Conservation (phyloP, 352 stramenopile genomes). For the Phytophthora chlamydospora region DNA sequence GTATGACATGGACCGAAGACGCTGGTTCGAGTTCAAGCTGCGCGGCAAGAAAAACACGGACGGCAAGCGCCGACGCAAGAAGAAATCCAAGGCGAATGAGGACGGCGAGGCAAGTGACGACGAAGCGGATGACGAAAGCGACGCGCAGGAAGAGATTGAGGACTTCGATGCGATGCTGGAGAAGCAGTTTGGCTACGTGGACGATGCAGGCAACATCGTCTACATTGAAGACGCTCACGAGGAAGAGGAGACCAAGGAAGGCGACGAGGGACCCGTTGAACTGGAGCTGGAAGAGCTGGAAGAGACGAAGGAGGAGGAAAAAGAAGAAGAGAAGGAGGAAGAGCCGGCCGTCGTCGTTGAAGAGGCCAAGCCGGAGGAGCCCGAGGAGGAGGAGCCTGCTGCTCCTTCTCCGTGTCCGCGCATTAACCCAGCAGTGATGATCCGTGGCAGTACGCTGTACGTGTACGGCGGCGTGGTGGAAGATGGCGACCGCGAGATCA, state of each 20-base stretch:
- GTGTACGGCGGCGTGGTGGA: constrained; percentile 95
- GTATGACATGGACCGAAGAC: constrained; percentile 96
- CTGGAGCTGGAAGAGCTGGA: constrained; percentile 36
- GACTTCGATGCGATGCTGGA: constrained; percentile 84
- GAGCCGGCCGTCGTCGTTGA: constrained; percentile 29
- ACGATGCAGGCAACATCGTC: constrained; percentile 95
- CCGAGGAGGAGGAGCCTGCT: constrained; percentile 33
- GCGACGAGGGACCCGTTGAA: constrained; percentile 37
- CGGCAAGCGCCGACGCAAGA: constrained; percentile 65
- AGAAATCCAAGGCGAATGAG: constrained; percentile 53
- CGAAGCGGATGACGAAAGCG: constrained; percentile 55
- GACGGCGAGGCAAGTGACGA: constrained; percentile 52
- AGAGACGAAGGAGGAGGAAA: constrained; percentile 46
- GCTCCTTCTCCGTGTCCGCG: constrained; percentile 69
- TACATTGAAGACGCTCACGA: constrained; percentile 93
- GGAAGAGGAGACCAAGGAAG: constrained; percentile 67
- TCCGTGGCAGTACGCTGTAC: constrained; percentile 91
- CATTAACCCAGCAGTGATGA: constrained; percentile 89
- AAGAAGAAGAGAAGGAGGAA: constrained; percentile 45
- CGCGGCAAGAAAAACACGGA: constrained; percentile 83
- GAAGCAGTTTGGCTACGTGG: constrained; percentile 96
- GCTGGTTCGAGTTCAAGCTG: constrained; percentile 95
- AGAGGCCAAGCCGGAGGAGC: constrained; percentile 18
- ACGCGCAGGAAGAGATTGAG: constrained; percentile 81
- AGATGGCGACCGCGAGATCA: constrained; percentile 94